Percentiles rank a stretch among this genome's conserved stretches.
phyloP scores from a whole-genome alignment of 805 yeast species.

The Sugiyamaella americana region DNA sequence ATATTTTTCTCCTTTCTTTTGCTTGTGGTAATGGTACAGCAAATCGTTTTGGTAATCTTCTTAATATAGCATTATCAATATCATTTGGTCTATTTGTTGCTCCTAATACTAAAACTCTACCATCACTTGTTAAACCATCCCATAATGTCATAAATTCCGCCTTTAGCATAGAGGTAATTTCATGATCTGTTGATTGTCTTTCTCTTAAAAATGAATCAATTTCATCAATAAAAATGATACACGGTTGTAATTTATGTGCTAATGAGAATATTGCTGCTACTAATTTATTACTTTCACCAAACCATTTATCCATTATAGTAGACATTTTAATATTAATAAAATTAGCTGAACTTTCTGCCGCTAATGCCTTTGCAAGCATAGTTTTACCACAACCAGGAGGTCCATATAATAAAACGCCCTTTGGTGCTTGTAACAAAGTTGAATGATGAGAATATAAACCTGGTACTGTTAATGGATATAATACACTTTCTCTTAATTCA shows the following conservation, averaged over 20 bases:
- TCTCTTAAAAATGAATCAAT: constrained; percentile 91
- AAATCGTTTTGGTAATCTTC: constrained; percentile 89
- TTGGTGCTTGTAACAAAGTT: constrained; percentile 75
- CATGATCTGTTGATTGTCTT: constrained; percentile 80
- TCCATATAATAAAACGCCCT: constrained; percentile 86
- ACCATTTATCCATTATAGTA: constrained; percentile 94
- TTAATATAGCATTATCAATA: constrained; percentile 84
- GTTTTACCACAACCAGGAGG: constrained; percentile 99
- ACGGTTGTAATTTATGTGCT: constrained; percentile 86
- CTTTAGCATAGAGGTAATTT: constrained; percentile 87
- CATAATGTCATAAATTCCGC: constrained; percentile 97
- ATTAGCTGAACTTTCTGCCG: constrained; percentile 85
- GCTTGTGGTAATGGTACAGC: constrained; percentile 67
- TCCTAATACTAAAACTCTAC: constrained; percentile 81
- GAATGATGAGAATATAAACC: constrained; percentile 66
- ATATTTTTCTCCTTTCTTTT: constrained; percentile 62
- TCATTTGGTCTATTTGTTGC: constrained; percentile 92
- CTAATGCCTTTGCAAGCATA: constrained; percentile 93
- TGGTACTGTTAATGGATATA: constrained; percentile 77
- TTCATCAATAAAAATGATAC: constrained; percentile 92
- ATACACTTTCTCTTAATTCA: constrained; percentile 81
- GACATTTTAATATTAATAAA: constrained; percentile 90
- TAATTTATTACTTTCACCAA: constrained; percentile 91
- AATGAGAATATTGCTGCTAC: constrained; percentile 89
- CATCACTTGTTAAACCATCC: constrained; percentile 84